Evolutionary conservation across 768 basidiomycete genomes (phyloP).

Genomic region (Candolleomyces efflorescens): DNA sequence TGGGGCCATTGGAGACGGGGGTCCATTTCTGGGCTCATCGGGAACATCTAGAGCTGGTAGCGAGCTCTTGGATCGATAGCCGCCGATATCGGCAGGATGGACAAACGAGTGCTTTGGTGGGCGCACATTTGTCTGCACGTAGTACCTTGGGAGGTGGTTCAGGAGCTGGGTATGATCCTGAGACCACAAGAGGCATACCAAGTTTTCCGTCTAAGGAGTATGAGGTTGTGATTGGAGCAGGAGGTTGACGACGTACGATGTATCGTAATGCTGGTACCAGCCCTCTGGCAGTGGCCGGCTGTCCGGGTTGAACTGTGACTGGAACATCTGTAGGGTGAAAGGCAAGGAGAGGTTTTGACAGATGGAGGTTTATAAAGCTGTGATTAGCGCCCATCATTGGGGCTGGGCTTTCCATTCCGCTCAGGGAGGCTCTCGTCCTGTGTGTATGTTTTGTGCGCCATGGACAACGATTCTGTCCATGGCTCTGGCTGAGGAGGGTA

Average conservation of each 20-base stretch:
- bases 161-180: background rate
- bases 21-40: background rate
- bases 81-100: background rate
- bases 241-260: conserved; percentile 18
- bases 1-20: background rate
- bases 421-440: no score
- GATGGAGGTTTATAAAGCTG: no score
- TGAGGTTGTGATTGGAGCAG: background rate
- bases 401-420: no score
- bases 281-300: conserved; percentile 26
- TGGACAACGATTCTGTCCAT: no score
- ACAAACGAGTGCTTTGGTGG: conserved; percentile 4
- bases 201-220: background rate
- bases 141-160: conserved; percentile 3
- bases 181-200: background rate
- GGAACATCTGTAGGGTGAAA: background rate
- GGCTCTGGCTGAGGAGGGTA: no score
- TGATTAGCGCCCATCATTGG: no score
- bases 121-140: conserved; percentile 5
- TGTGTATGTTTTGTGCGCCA: no score
- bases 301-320: conserved; percentile 14
- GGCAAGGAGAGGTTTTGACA: background rate
- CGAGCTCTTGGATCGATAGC: background rate
- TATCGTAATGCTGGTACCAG: conserved; percentile 31
- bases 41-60: background rate